Conservation (phyloP, 2,329 filamentous ascomycete species). For the Trichophyton verrucosum region DNA sequence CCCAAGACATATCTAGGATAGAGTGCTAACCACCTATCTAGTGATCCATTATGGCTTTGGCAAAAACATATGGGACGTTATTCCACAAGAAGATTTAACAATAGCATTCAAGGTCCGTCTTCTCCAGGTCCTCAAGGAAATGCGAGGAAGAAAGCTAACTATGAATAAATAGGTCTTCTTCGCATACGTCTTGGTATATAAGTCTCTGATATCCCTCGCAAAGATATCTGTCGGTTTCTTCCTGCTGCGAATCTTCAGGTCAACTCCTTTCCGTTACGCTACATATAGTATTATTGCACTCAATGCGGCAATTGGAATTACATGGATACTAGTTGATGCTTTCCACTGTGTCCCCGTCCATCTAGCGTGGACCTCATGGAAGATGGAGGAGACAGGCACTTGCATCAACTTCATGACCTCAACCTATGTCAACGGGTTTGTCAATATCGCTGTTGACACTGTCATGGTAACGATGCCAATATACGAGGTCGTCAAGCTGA, state of each 20-base stretch:
- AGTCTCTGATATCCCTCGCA: constrained; percentile 16
- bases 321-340: constrained; percentile 14
- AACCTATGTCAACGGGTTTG: constrained; percentile 13
- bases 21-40: not conserved
- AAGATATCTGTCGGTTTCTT: constrained; percentile 19
- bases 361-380: constrained; percentile 16
- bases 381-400: constrained; percentile 10
- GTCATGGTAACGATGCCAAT: constrained; percentile 17
- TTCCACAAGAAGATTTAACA: constrained; percentile 15
- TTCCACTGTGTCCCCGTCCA: constrained; percentile 16
- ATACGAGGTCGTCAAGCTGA: constrained; percentile 16
- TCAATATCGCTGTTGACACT: constrained; percentile 16
- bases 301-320: constrained; percentile 15
- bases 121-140: not conserved
- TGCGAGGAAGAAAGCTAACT: not conserved
- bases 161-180: constrained; percentile 10
- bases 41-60: constrained; percentile 13
- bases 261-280: constrained; percentile 12
- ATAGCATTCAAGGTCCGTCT: constrained; percentile 12
- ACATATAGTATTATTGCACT: constrained; percentile 15
- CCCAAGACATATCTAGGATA: not conserved
- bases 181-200: constrained; percentile 15
- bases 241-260: constrained; percentile 17
- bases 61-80: constrained; percentile 15
- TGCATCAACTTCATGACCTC: constrained; percentile 16